Evolutionary conservation across 306 rosid genomes (phyloP).

Genomic region (Sicyos baderoa): DNA sequence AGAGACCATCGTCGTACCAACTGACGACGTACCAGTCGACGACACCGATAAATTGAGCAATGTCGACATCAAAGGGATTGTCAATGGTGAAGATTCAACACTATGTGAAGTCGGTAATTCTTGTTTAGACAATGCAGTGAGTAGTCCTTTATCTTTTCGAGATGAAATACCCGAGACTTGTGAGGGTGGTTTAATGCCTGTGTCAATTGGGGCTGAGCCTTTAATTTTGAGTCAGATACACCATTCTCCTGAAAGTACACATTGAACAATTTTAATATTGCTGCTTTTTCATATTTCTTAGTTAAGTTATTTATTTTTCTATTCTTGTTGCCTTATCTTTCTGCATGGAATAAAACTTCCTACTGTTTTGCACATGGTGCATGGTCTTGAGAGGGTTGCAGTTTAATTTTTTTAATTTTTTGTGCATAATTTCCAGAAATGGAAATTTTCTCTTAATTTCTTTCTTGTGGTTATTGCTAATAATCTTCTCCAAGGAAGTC

Average conservation of each 20-base stretch:
- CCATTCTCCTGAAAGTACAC: slow-evolving; percentile 99
- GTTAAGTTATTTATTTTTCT: slow-evolving; percentile 13
- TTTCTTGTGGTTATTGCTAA: background rate
- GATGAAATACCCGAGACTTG: slow-evolving; percentile 72
- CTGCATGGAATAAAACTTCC: slow-evolving; percentile 21
- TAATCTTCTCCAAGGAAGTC: slow-evolving; percentile 1
- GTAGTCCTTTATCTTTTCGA: slow-evolving; percentile 34
- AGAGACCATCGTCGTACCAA: slow-evolving; percentile 15
- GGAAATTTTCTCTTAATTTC: too few relatives aligned
- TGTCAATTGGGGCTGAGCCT: slow-evolving; percentile 93
- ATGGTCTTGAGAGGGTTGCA: background rate
- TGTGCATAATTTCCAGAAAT: too few relatives aligned
- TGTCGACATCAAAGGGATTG: slow-evolving; percentile 24
- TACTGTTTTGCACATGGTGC: slow-evolving; percentile 10
- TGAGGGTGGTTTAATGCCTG: slow-evolving; percentile 73
- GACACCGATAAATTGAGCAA: slow-evolving; percentile 20
- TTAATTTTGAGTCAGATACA: slow-evolving; percentile 99
- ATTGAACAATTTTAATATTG: slow-evolving; percentile 89
- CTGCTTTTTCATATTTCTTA: slow-evolving; percentile 27
- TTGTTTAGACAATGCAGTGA: slow-evolving; percentile 37
- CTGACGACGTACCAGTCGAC: slow-evolving; percentile 21
- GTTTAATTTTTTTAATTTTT: background rate
- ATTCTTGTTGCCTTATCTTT: slow-evolving; percentile 8
- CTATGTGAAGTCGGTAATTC: slow-evolving; percentile 31
- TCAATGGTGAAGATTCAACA: slow-evolving; percentile 25